These are phyloP conservation scores for Linnemannia exigua DNA, from an alignment of 192 early-diverging fungal genomes.

Conservation along the genomic window DNA sequence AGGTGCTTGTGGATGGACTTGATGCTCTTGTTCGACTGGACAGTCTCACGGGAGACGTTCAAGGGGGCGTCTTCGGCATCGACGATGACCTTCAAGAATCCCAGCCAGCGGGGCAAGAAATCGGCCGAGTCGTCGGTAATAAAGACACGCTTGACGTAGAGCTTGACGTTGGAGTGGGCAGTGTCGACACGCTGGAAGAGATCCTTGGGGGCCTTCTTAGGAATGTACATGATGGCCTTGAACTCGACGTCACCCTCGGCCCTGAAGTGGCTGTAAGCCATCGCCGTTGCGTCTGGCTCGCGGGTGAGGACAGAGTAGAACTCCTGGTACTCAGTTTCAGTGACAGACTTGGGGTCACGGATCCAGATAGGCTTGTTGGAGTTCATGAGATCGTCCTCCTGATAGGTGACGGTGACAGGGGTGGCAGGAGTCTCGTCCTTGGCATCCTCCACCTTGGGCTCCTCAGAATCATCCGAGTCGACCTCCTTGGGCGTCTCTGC, in stretches of 20 bases:
- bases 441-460: conserved; percentile 65
- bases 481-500: conserved; percentile 37
- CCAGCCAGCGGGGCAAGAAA: conserved; percentile 91
- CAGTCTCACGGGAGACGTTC: conserved; percentile 97
- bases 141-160: conserved; percentile 97
- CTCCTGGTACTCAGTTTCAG: conserved; percentile 86
- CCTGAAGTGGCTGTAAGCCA: conserved; percentile 90
- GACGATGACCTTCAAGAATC: conserved; percentile 94
- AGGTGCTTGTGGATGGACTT: conserved; percentile 89
- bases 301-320: conserved; percentile 91
- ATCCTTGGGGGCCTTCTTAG: conserved; percentile 70
- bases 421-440: conserved; percentile 68
- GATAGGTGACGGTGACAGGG: conserved; percentile 67
- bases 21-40: conserved; percentile 89
- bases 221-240: conserved; percentile 88
- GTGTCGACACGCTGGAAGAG: conserved; percentile 70
- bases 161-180: conserved; percentile 76
- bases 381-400: conserved; percentile 88
- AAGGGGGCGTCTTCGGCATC: conserved; percentile 98
- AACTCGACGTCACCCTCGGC: conserved; percentile 97
- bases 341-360: conserved; percentile 82
- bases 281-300: conserved; percentile 73
- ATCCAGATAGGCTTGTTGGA: conserved; percentile 96
- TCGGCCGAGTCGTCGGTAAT: conserved; percentile 93
- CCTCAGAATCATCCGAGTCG: conserved; percentile 57